Percentiles rank a stretch among this genome's conserved stretches.
These are phyloP conservation scores for Onygenales sp. DNA, from an alignment of 2,329 filamentous ascomycete species.

Conservation along the genomic window DNA sequence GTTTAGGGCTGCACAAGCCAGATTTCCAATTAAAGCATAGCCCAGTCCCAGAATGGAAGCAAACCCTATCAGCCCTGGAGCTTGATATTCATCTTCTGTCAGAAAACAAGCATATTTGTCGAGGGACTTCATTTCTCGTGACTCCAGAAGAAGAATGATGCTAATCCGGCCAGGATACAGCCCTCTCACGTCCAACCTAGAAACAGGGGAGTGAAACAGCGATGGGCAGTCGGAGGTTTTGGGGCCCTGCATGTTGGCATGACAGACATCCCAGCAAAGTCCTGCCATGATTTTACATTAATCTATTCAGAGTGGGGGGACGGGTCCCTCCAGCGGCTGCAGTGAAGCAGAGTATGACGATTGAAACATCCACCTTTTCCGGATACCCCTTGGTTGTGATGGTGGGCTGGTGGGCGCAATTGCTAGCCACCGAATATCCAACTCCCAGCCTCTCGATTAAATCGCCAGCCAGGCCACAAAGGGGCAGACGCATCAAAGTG, in stretches of 20 bases:
- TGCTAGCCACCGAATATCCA: not conserved
- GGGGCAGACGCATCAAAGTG: not conserved
- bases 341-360: not conserved
- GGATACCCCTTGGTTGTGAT: not conserved
- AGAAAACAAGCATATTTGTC: too few species aligned
- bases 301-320: not conserved
- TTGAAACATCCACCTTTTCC: not conserved
- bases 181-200: too few species aligned
- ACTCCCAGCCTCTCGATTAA: conserved; percentile 1
- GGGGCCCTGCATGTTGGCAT: too few species aligned
- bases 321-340: not conserved
- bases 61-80: too few species aligned
- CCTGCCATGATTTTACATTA: not conserved
- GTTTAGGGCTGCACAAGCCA: not conserved
- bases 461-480: not conserved
- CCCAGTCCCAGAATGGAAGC: not conserved
- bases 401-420: not conserved
- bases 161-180: too few species aligned
- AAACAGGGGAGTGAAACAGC: too few species aligned
- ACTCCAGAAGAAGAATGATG: too few species aligned
- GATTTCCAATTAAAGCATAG: not conserved
- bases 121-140: too few species aligned
- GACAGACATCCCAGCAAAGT: not conserved
- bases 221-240: too few species aligned
- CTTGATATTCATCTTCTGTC: too few species aligned